Conservation (phyloP, 2,329 filamentous ascomycete genomes). For the Sporothrix brunneoviolacea region DNA sequence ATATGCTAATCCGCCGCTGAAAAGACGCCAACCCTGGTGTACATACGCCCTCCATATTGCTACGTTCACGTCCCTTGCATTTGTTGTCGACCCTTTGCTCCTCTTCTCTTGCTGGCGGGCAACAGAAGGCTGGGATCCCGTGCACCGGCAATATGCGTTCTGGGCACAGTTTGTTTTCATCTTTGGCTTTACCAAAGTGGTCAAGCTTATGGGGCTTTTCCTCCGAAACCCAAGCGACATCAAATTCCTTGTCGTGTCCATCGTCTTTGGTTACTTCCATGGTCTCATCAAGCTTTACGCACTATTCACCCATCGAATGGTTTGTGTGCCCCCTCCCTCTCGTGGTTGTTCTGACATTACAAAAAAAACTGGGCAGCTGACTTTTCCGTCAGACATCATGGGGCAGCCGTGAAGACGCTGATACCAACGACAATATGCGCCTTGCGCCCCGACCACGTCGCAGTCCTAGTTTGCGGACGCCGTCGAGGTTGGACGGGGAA, state of each 20-base stretch:
- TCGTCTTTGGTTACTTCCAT: conserved; percentile 89
- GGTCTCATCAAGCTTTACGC: conserved; percentile 89
- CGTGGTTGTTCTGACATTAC: neutral
- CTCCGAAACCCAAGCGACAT: conserved; percentile 76
- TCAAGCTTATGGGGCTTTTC: conserved; percentile 86
- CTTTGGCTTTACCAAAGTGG: conserved; percentile 76
- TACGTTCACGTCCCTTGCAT: conserved; percentile 82
- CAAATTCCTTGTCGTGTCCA: conserved; percentile 72
- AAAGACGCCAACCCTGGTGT: conserved; percentile 84
- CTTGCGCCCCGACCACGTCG: conserved; percentile 15
- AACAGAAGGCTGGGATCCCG: conserved; percentile 52
- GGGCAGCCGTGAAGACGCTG: conserved; percentile 89
- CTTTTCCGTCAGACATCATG: conserved; percentile 67
- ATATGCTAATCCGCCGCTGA: neutral
- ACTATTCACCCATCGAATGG: conserved; percentile 72
- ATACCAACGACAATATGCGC: conserved; percentile 59
- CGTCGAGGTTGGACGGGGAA: conserved; percentile 22
- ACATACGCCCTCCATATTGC: conserved; percentile 89
- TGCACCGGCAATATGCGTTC: conserved; percentile 48
- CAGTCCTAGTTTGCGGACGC: conserved; percentile 32
- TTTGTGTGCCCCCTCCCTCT: conserved; percentile 28
- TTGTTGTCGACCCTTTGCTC: conserved; percentile 68
- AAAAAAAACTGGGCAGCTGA: conserved; percentile 1
- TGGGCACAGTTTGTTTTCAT: conserved; percentile 65
- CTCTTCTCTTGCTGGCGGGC: conserved; percentile 64